A percentile compares a stretch with the other conserved stretches of the same genome.
phyloP scores from a whole-genome alignment of 768 basidiomycete genomes.

The Leccinellum albellum region DNA sequence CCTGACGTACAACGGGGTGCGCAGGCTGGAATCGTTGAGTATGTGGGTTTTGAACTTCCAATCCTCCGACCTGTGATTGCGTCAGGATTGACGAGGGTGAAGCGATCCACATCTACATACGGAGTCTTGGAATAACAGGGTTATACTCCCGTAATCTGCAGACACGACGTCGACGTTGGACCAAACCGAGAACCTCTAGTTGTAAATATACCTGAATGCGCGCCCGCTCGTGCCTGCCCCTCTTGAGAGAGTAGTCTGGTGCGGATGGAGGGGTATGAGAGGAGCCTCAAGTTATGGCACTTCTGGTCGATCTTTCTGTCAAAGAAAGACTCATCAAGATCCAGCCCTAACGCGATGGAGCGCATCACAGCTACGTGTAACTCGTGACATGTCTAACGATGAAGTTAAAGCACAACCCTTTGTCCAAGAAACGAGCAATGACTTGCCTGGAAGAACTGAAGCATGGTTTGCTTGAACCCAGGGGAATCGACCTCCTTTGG shows the following conservation, averaged over 20 bases:
- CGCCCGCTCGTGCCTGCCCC: slow-evolving; percentile 77
- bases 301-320: slow-evolving; percentile 72
- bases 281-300: slow-evolving; percentile 74
- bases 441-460: slow-evolving; percentile 67
- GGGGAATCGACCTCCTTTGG: slow-evolving; percentile 60
- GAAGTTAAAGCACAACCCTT: slow-evolving; percentile 1
- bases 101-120: slow-evolving; percentile 31
- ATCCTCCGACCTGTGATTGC: slow-evolving; percentile 60
- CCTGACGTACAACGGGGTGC: slow-evolving; percentile 62
- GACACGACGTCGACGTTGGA: neutral
- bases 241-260: slow-evolving; percentile 51
- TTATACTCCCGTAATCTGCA: slow-evolving; percentile 79
- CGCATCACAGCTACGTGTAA: slow-evolving; percentile 77
- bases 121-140: slow-evolving; percentile 75
- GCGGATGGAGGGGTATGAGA: slow-evolving; percentile 79
- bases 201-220: slow-evolving; percentile 59
- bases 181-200: neutral
- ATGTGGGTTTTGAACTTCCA: slow-evolving; percentile 79
- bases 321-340: slow-evolving; percentile 70
- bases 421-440: neutral
- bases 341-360: slow-evolving; percentile 78
- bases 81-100: neutral
- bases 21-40: slow-evolving; percentile 70
- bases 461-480: slow-evolving; percentile 67
- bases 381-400: slow-evolving; percentile 62